Base-by-base conservation (phyloP, 2,329 filamentous ascomycete species). In the Tolypocladium tundrense region DNA sequence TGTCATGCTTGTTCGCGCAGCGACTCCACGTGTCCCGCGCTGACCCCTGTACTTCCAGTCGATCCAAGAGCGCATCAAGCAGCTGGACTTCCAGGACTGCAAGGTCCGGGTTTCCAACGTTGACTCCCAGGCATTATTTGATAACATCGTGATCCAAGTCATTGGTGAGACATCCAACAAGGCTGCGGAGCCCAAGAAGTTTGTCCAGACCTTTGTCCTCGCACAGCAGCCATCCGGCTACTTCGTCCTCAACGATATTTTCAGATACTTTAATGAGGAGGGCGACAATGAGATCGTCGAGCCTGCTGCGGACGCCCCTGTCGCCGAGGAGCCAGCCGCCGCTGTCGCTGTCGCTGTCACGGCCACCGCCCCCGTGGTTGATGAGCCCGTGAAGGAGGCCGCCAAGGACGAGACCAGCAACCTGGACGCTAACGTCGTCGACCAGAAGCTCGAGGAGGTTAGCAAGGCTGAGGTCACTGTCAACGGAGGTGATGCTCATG, bases 21-120 rank as follows among this genome's bases (percentile, higher is more conserved):
- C 27, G 21, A 19, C 40, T 14, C 13, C 9, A 45, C 35, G 31
- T 55, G 41, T 14, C 45, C 37, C 37, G 43, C 37, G 39, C 60
- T 65, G 57, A 68, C 54, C n/a, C 14, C 31, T 42, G 21, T 39
- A 19, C 54, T n/a, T 33, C 24, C 40, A 96, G 91, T 86, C 86
- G 57, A 99, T 99, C 75, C 90, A 93, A 74, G 91, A 97, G 67
- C 91, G 91, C 70, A 96, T 99, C 76, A 91, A 91, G 78, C 80
- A 88, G 64, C 87, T 97, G 63, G 89, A 95, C 65, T 96, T 96
- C 80, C 90, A 96, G 73, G 91, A 97, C 74, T 95, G 90, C 85
- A 99, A 99, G 79, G 93, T 99, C 69, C 91, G 94, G 71, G 90
- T 99, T 66, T 89, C 93, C 73, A 99, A 99, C 70, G 94, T 99